phyloP scores from a whole-genome alignment of 176 grass and related monocot genomes.

The Urochloa ruziziensis region DNA sequence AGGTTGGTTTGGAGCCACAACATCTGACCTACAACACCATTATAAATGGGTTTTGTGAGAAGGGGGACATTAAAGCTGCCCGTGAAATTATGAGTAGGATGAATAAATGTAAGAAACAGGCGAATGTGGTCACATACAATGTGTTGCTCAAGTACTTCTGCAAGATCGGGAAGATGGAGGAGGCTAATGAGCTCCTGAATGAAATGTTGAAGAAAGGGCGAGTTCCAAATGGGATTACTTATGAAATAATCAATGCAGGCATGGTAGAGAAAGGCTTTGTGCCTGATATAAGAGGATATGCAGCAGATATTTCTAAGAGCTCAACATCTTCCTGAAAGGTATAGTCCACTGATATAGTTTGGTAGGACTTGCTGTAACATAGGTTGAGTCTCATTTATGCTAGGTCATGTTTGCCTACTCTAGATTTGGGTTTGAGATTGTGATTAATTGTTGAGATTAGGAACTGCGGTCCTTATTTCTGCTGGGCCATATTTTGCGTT shows the following conservation, averaged over 20 bases:
- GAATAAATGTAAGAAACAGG: conserved; percentile 65
- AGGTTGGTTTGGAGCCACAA: conserved; percentile 57
- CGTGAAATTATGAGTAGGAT: conserved; percentile 71
- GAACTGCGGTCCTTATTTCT: background rate
- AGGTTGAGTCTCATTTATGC: background rate
- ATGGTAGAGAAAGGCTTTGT: conserved; percentile 91
- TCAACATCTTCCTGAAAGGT: conserved; percentile 34
- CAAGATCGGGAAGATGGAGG: conserved; percentile 61
- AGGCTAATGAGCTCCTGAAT: conserved; percentile 79
- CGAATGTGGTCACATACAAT: conserved; percentile 85
- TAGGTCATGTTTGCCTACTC: background rate
- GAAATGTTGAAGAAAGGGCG: conserved; percentile 87
- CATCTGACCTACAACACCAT: conserved; percentile 77
- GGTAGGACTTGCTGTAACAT: background rate
- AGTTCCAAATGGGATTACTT: conserved; percentile 77
- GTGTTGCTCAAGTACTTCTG: conserved; percentile 78
- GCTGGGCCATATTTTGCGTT: background rate
- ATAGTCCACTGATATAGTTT: conserved; percentile 16
- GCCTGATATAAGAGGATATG: too few relatives aligned
- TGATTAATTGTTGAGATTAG: conserved; percentile 19
- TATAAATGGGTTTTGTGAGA: conserved; percentile 87
- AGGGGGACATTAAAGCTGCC: conserved; percentile 69
- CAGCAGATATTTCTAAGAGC: conserved; percentile 38
- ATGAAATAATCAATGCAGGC: conserved; percentile 73
- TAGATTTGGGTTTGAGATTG: background rate